Conservation (phyloP, 768 basidiomycete genomes). For the Lanmaoa rubissima region DNA sequence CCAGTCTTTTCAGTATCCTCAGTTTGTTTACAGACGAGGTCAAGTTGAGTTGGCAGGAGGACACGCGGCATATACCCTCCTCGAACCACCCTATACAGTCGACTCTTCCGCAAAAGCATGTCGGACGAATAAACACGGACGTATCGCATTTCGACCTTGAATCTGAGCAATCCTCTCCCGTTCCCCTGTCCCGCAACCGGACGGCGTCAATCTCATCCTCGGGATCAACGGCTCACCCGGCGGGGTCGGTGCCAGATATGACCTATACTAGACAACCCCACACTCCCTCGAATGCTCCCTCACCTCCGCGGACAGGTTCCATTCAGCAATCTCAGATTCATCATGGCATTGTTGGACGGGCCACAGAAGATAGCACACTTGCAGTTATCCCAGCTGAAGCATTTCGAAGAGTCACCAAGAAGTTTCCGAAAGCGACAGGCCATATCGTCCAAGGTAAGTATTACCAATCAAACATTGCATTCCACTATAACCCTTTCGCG, state of each 20-base stretch:
- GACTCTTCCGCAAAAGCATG: constrained; percentile 27
- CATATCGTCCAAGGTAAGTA: constrained; percentile 87
- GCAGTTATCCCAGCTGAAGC: constrained; percentile 99
- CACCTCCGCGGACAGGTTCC: constrained; percentile 28
- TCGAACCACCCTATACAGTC: constrained; percentile 23
- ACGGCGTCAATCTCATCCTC: constrained; percentile 64
- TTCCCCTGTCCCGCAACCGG: constrained; percentile 37
- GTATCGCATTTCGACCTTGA: constrained; percentile 58
- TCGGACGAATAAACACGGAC: constrained; percentile 56
- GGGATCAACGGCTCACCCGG: constrained; percentile 64
- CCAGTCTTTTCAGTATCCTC: constrained; percentile 94
- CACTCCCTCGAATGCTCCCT: constrained; percentile 17
- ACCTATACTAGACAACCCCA: constrained; percentile 4
- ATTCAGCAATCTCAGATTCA: constrained; percentile 37
- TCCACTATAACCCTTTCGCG: constrained; percentile 7
- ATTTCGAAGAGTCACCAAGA: constrained; percentile 89
- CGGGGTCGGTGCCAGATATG: constrained; percentile 28
- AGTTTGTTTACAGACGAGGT: constrained; percentile 95
- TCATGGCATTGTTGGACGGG: constrained; percentile 85
- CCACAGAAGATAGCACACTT: constrained; percentile 89
- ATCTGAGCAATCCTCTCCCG: constrained; percentile 25
- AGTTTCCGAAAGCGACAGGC: constrained; percentile 95
- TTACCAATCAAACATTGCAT: neutral
- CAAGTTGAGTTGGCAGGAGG: constrained; percentile 88
- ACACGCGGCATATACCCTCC: constrained; percentile 30